Percentiles rank a stretch among this genome's conserved stretches.
phyloP scores from a whole-genome alignment of 371 early-diverging fungal genomes.

The Phascolomyces articulosus region DNA sequence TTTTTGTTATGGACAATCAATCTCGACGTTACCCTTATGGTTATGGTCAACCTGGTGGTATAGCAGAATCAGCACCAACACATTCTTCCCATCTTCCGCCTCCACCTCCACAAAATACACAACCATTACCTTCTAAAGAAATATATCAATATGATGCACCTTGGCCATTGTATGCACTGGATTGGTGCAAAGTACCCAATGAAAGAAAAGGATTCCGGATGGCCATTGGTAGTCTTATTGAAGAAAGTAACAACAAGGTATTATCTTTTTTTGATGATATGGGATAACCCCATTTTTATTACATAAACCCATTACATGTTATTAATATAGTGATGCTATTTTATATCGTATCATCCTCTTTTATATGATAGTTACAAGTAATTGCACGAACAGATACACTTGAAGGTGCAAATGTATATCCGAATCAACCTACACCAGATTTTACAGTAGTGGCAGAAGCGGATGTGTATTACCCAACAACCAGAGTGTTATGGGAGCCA shows the following conservation, averaged over 20 bases:
- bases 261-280: too few species aligned
- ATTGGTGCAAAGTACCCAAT: constrained; percentile 73
- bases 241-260: constrained; percentile 77
- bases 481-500: constrained; percentile 87
- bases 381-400: constrained; percentile 50
- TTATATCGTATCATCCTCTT: too few species aligned
- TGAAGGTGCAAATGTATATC: constrained; percentile 9
- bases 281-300: too few species aligned
- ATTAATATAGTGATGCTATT: too few species aligned
- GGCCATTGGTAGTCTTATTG: constrained; percentile 78
- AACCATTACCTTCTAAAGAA: constrained; percentile 48
- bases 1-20: constrained; percentile 11
- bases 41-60: not conserved
- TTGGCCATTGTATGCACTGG: constrained; percentile 82
- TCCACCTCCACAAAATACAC: constrained; percentile 2
- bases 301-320: too few species aligned
- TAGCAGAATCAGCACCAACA: not conserved
- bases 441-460: constrained; percentile 73
- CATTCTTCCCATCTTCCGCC: constrained; percentile 9
- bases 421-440: constrained; percentile 43
- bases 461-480: constrained; percentile 79
- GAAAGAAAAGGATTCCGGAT: constrained; percentile 67
- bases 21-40: constrained; percentile 15
- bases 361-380: constrained; percentile 20
- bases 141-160: constrained; percentile 78